Base-by-base conservation (phyloP, 1,284 basidiomycete genomes). In the Leccinum solheimii region DNA sequence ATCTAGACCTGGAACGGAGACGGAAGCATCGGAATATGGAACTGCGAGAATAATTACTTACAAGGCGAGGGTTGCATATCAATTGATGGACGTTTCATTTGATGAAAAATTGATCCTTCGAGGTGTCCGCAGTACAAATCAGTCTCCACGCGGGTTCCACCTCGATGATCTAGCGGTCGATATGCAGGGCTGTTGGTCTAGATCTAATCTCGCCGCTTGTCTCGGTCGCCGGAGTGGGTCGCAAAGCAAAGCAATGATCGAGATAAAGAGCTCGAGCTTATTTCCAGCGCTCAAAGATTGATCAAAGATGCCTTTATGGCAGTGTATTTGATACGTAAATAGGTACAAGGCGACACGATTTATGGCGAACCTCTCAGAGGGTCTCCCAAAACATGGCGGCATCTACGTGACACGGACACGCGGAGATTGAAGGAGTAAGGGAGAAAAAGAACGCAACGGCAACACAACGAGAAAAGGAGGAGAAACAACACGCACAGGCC, bases 61-160 rank as follows among this genome's bases (percentile, higher is more conserved):
- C 63, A 78, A 80, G 64, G 78, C 77, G 4, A 67, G 75, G 43
- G 64, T 77, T 38, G 19, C 79, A 48, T 16, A 23, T 61, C 60
- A 30, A 52, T 10, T 53, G 55, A 53, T 57, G 26, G 34, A n/a
- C 14, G 21, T 48, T 48, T 48, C 45, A 48, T 48, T 52, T 52
- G n/a, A 52, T 52, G 26, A 30, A 26, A 48, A 48, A 26, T 21
- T 30, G 50, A 30, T 52, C 9, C 7, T 36, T 55, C 34, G 32
- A 21, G 52, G 13, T 13, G n/a, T 32, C 19, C 30, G 19, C 11
- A 32, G 52, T 43, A 43, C n/a, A 10, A 34, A 11, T 32, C 34
- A 36, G 34, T 21, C 30, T 11, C 52, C 32, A 53, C 30, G 52
- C 21, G 30, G 19, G 8, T 21, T 6, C 8, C 14, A 11, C 50